Conservation (phyloP, 2,329 filamentous ascomycete genomes). For the Sclerotinia subarctica region DNA sequence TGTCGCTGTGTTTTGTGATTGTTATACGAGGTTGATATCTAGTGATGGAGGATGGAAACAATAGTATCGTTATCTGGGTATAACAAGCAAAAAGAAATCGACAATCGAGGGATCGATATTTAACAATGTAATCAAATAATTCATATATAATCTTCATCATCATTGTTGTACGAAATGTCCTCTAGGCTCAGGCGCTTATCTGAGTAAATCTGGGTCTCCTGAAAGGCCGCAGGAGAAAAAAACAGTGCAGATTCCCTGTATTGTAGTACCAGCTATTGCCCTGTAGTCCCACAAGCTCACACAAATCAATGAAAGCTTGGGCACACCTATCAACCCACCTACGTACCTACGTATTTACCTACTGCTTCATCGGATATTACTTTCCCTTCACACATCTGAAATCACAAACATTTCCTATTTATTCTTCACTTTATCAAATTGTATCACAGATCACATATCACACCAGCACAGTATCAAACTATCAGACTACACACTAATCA, state of each 20-base stretch:
- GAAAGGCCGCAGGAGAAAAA: constrained; percentile 14
- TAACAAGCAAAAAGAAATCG: neutral
- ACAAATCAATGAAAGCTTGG: constrained; percentile 20
- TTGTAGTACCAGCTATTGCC: neutral
- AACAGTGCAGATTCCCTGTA: constrained; percentile 8
- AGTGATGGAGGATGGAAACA: neutral
- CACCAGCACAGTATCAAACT: neutral
- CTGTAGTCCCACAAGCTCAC: constrained; percentile 13
- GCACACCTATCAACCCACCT: neutral
- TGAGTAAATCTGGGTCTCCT: constrained; percentile 15
- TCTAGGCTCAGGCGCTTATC: constrained; percentile 17
- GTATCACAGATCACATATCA: neutral
- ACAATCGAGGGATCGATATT: neutral
- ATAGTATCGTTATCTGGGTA: neutral
- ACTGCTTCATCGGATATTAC: neutral
- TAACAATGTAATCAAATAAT: neutral
- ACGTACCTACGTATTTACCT: neutral
- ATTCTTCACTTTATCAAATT: neutral
- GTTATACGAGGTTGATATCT: neutral
- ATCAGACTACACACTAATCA: neutral
- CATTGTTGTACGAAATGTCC: neutral
- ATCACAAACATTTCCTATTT: constrained; percentile 3
- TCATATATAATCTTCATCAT: neutral
- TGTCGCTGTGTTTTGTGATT: neutral
- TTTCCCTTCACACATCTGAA: neutral